These are phyloP conservation scores for Angomonas deanei DNA, from an alignment of 208 protist genomes.

Conservation along the genomic window DNA sequence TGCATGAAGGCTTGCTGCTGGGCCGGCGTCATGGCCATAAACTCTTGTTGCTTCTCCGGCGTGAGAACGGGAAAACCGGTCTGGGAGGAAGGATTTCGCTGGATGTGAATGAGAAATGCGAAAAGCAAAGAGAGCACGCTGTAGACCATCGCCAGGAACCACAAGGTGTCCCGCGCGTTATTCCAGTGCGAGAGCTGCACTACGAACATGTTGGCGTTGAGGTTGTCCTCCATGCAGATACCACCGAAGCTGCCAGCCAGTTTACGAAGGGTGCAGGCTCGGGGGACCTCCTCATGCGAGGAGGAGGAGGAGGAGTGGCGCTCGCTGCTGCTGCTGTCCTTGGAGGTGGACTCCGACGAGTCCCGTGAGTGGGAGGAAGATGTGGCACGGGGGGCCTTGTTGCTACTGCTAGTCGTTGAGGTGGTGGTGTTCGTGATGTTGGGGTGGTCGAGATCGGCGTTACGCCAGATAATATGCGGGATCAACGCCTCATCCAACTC, in stretches of 20 bases:
- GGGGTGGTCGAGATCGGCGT: background rate
- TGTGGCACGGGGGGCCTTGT: background rate
- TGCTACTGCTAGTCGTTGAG: background rate
- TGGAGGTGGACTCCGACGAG: slow-evolving; percentile 5
- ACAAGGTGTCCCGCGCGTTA: slow-evolving; percentile 51
- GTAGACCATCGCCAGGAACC: slow-evolving; percentile 68
- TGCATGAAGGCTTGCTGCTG: slow-evolving; percentile 47
- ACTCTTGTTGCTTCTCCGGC: slow-evolving; percentile 30
- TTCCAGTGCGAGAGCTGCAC: slow-evolving; percentile 65
- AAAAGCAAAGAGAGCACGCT: slow-evolving; percentile 47
- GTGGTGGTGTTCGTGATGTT: slow-evolving; percentile 1
- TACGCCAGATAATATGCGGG: slow-evolving; percentile 18
- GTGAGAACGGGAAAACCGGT: slow-evolving; percentile 16
- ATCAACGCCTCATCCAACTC: slow-evolving; percentile 37
- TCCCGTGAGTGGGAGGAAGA: background rate
- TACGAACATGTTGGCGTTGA: slow-evolving; percentile 57
- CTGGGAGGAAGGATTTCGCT: slow-evolving; percentile 18
- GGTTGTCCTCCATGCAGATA: slow-evolving; percentile 58
- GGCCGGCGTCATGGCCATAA: slow-evolving; percentile 34
- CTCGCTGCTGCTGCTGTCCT: background rate
- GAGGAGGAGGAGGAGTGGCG: background rate
- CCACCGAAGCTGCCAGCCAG: slow-evolving; percentile 40
- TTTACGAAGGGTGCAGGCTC: slow-evolving; percentile 20
- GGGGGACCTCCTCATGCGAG: background rate
- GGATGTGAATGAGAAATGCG: slow-evolving; percentile 40